Evolutionary conservation across 108 stramenopile genomes (phyloP).

Genomic region (Cyclotella distinguenda): DNA sequence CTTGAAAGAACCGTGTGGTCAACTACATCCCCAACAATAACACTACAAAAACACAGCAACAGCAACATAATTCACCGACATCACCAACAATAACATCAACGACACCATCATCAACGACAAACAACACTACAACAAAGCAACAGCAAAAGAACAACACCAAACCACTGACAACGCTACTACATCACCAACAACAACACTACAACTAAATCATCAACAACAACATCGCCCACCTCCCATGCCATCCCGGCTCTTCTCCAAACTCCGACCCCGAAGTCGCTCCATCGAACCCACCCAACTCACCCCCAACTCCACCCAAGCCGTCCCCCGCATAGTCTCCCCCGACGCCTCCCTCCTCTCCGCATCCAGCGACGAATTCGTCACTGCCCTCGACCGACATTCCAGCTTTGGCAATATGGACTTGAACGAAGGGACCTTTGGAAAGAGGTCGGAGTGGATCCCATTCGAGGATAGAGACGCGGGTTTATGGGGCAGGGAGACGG

Average conservation of each 20-base stretch:
- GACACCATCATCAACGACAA: not conserved
- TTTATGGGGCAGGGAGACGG: no score
- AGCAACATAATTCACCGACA: not conserved
- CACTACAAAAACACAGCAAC: no score
- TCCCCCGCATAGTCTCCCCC: not conserved
- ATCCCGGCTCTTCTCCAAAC: no score
- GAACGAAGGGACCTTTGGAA: constrained; percentile 13
- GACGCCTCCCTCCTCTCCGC: not conserved
- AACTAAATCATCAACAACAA: not conserved
- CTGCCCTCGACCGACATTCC: constrained; percentile 11
- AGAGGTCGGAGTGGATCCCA: no score
- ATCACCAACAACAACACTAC: not conserved
- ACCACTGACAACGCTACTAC: not conserved
- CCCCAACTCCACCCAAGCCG: not conserved
- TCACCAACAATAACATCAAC: not conserved
- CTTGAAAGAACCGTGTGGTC: no score
- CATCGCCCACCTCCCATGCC: not conserved
- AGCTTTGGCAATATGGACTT: constrained; percentile 2
- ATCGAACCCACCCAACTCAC: not conserved
- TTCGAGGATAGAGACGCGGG: no score
- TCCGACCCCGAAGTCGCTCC: no score
- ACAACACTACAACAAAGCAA: not conserved
- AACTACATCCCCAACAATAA: no score
- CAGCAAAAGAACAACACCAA: not conserved
- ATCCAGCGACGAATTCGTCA: constrained; percentile 11